Conservation (phyloP, 768 basidiomycete genomes). For the Amanita rimosa region DNA sequence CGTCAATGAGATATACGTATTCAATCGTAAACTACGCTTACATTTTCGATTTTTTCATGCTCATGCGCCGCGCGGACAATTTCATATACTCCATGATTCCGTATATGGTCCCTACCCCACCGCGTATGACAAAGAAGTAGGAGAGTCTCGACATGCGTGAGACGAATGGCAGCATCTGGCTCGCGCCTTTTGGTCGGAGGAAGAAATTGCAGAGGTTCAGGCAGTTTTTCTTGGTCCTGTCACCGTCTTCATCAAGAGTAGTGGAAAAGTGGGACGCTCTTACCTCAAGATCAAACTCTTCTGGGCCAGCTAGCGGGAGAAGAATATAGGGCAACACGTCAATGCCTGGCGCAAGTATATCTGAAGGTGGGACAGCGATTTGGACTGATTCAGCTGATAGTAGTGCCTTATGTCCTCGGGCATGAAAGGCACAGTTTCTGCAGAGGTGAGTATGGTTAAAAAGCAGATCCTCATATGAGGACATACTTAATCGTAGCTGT, state of each 20-base stretch:
- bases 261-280: slow-evolving; percentile 6
- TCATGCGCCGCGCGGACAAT: slow-evolving; percentile 73
- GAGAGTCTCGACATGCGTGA: slow-evolving; percentile 83
- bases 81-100: slow-evolving; percentile 77
- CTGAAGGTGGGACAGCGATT: slow-evolving; percentile 48
- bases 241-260: background rate
- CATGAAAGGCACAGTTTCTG: slow-evolving; percentile 75
- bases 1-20: background rate
- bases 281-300: slow-evolving; percentile 90
- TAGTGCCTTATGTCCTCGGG: slow-evolving; percentile 57
- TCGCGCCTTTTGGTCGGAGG: slow-evolving; percentile 81
- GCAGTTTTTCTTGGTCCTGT: slow-evolving; percentile 84
- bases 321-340: slow-evolving; percentile 79
- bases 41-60: slow-evolving; percentile 70
- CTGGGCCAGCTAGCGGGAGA: slow-evolving; percentile 86
- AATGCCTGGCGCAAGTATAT: slow-evolving; percentile 57
- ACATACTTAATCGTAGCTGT: slow-evolving; percentile 78
- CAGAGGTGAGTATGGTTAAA: background rate
- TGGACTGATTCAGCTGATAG: slow-evolving; percentile 50
- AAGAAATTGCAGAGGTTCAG: slow-evolving; percentile 76
- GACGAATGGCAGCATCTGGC: slow-evolving; percentile 58
- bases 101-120: slow-evolving; percentile 76
- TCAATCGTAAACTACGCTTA: slow-evolving; percentile 18
- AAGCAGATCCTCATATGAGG: background rate
- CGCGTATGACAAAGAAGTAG: slow-evolving; percentile 82